Percentiles rank a stretch among this genome's conserved stretches.
These are phyloP conservation scores for Globisporangium middletonii DNA, from an alignment of 352 stramenopile genomes.

Conservation along the genomic window DNA sequence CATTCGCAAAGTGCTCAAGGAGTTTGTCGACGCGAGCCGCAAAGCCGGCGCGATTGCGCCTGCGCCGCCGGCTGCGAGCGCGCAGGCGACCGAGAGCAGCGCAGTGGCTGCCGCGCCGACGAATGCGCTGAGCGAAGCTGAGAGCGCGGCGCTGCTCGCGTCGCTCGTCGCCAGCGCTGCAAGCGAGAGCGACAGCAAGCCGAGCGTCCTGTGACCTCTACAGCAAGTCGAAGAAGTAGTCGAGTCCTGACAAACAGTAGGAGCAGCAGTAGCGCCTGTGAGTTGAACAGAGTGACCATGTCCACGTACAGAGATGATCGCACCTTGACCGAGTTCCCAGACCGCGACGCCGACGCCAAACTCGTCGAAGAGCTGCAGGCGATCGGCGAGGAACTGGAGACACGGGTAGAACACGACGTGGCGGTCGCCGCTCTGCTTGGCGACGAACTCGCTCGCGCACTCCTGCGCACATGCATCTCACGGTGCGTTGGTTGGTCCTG, in stretches of 20 bases:
- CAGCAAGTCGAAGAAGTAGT: constrained; percentile 66
- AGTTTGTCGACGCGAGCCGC: constrained; percentile 57
- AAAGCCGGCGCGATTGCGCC: constrained; percentile 18
- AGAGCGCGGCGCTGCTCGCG: constrained; percentile 3
- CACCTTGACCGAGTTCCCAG: constrained; percentile 82
- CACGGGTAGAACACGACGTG: constrained; percentile 75
- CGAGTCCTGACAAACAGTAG: constrained; percentile 37
- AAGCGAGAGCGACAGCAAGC: too few species aligned
- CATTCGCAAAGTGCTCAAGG: constrained; percentile 63
- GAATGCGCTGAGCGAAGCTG: constrained; percentile 5
- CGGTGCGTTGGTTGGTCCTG: too few species aligned
- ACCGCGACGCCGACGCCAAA: constrained; percentile 48
- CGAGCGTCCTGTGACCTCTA: not conserved
- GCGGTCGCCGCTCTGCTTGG: constrained; percentile 16
- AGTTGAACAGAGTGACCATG: not conserved
- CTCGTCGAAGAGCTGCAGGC: constrained; percentile 47
- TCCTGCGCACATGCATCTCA: constrained; percentile 25
- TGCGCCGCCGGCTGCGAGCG: not conserved
- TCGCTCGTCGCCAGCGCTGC: not conserved
- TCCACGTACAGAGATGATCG: not conserved
- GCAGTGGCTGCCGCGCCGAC: not conserved
- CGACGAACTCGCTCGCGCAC: constrained; percentile 52
- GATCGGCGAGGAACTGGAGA: constrained; percentile 72
- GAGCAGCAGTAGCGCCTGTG: not conserved
- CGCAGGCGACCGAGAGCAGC: not conserved